These are phyloP conservation scores for Stygiomarasmius scandens DNA, from an alignment of 1,284 basidiomycete genomes.

Conservation along the genomic window DNA sequence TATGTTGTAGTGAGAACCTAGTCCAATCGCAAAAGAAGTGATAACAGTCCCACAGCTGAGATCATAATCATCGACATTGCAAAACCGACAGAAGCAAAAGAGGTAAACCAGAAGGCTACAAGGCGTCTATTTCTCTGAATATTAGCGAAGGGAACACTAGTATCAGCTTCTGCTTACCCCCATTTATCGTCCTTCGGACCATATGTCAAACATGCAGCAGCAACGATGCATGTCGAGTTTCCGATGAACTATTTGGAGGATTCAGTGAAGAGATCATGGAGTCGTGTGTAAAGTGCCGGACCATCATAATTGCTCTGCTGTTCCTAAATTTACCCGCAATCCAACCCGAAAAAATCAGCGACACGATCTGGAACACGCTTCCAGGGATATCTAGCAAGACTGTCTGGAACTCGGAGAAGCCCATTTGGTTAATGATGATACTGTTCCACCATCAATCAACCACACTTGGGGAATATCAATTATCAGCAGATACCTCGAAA, in stretches of 20 bases:
- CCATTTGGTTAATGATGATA: conserved; percentile 27
- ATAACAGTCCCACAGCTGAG: conserved; percentile 24
- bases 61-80: conserved; percentile 30
- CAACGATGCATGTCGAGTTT: conserved; percentile 32
- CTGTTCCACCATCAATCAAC: conserved; percentile 13
- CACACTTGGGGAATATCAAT: not conserved
- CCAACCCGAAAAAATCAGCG: conserved; percentile 19
- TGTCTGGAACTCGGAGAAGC: conserved; percentile 19
- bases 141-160: not conserved
- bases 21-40: too few species aligned
- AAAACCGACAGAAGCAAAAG: conserved; percentile 31
- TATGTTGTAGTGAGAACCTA: not conserved
- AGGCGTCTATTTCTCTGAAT: conserved; percentile 18
- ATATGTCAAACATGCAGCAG: conserved; percentile 32
- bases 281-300: not conserved
- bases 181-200: conserved; percentile 31
- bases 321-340: conserved; percentile 21
- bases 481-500: conserved; percentile 4
- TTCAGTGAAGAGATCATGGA: conserved; percentile 5
- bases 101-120: conserved; percentile 35
- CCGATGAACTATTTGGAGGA: conserved; percentile 22
- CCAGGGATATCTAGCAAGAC: conserved; percentile 19
- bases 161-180: conserved; percentile 16
- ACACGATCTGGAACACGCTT: conserved; percentile 19
- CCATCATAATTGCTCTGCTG: conserved; percentile 21